These are phyloP conservation scores for Cryomyces minteri DNA, from an alignment of 495 filamentous ascomycete species.

Conservation along the genomic window DNA sequence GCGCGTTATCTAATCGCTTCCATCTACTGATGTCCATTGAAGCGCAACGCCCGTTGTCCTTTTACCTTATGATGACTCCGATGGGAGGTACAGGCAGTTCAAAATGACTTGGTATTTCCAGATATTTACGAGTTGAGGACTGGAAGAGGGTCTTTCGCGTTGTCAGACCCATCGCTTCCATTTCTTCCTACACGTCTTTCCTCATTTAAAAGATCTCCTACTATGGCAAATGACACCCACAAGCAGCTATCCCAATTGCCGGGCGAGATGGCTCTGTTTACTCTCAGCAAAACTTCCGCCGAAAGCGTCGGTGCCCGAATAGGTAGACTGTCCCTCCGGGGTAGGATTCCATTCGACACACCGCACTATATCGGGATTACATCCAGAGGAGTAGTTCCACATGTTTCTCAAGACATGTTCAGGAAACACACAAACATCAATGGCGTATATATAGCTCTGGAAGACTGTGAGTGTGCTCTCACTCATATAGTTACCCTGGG, in stretches of 20 bases:
- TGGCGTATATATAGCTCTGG: constrained; percentile 64
- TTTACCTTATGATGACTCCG: too few species aligned
- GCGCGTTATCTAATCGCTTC: too few species aligned
- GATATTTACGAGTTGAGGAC: too few species aligned
- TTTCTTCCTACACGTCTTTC: too few species aligned
- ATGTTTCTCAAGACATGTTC: constrained; percentile 74
- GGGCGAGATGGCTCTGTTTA: constrained; percentile 22
- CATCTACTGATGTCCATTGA: too few species aligned
- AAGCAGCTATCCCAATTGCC: not conserved
- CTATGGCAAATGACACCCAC: too few species aligned
- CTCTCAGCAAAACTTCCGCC: constrained; percentile 13
- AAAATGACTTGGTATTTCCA: too few species aligned
- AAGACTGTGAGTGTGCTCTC: constrained; percentile 60
- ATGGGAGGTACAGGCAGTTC: too few species aligned
- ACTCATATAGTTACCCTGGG: not conserved
- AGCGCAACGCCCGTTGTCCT: too few species aligned
- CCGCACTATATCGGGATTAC: constrained; percentile 64
- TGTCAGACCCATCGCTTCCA: too few species aligned
- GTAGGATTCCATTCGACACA: constrained; percentile 46
- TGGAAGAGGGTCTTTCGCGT: too few species aligned
- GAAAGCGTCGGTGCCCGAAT: constrained; percentile 17
- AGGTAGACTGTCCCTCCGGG: constrained; percentile 41
- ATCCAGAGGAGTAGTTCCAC: constrained; percentile 69
- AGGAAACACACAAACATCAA: constrained; percentile 39
- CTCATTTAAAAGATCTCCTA: too few species aligned